These are phyloP conservation scores for Pythium guiyangense DNA, from an alignment of 352 stramenopile genomes.

Conservation along the genomic window DNA sequence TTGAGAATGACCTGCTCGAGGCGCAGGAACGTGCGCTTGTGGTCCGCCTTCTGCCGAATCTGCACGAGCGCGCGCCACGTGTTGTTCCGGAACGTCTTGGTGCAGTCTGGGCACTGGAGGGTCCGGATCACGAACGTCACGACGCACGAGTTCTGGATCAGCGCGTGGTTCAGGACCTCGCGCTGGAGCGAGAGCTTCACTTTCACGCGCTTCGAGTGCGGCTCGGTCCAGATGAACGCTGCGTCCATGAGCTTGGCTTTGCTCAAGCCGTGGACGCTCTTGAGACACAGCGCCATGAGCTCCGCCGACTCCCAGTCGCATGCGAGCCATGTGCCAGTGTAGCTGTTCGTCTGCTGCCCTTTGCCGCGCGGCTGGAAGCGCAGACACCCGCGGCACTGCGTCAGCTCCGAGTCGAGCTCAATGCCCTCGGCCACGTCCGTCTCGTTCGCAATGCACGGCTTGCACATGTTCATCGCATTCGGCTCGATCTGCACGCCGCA, in stretches of 20 bases:
- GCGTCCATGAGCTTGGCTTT: slow-evolving; percentile 79
- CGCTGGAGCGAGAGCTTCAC: slow-evolving; percentile 62
- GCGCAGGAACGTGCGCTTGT: slow-evolving; percentile 72
- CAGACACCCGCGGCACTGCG: slow-evolving; percentile 65
- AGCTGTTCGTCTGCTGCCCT: slow-evolving; percentile 27
- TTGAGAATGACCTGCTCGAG: slow-evolving; percentile 78
- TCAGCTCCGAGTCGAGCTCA: slow-evolving; percentile 33
- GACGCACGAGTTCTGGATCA: slow-evolving; percentile 63
- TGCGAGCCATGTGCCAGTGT: slow-evolving; percentile 41
- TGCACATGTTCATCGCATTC: slow-evolving; percentile 81
- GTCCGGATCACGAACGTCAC: slow-evolving; percentile 62
- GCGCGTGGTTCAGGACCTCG: slow-evolving; percentile 65
- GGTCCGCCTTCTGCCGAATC: slow-evolving; percentile 67
- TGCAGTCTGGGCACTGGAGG: slow-evolving; percentile 69
- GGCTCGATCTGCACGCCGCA: slow-evolving; percentile 65
- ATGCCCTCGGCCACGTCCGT: slow-evolving; percentile 77
- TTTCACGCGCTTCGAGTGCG: slow-evolving; percentile 77
- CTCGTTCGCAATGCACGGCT: slow-evolving; percentile 53
- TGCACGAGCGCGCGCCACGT: slow-evolving; percentile 68
- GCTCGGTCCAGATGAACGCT: slow-evolving; percentile 80
- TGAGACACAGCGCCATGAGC: slow-evolving; percentile 74
- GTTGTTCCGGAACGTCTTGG: slow-evolving; percentile 64
- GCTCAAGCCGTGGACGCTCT: slow-evolving; percentile 53
- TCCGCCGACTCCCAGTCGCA: slow-evolving; percentile 73
- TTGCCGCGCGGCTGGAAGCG: slow-evolving; percentile 61